Conservation (phyloP, 495 filamentous ascomycete genomes). For the Talaromyces ruber region DNA sequence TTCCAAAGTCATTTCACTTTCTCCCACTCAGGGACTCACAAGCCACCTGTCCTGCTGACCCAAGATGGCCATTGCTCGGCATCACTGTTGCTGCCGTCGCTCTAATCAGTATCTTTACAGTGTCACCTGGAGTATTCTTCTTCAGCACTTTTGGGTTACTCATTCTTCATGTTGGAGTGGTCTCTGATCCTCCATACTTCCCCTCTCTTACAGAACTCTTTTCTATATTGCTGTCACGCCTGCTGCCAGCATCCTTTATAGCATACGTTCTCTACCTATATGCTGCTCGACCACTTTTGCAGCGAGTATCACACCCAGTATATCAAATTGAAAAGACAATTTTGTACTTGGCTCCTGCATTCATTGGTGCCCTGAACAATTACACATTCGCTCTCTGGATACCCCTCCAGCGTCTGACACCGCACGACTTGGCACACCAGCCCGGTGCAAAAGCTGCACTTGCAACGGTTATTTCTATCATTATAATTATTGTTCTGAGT, state of each 20-base stretch:
- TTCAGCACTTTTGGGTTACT: conserved; percentile 62
- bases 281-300: conserved; percentile 46
- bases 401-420: conserved; percentile 70
- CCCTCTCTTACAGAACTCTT: conserved; percentile 50
- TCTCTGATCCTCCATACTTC: conserved; percentile 61
- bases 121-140: conserved; percentile 61
- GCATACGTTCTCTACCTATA: conserved; percentile 68
- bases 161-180: conserved; percentile 71
- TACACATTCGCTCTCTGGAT: conserved; percentile 74
- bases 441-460: conserved; percentile 69
- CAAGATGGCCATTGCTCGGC: conserved; percentile 66
- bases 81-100: conserved; percentile 60
- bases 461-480: conserved; percentile 52
- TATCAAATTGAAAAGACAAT: conserved; percentile 63
- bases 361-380: conserved; percentile 75
- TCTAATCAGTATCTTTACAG: conserved; percentile 59
- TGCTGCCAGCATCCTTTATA: conserved; percentile 69
- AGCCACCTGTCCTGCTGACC: conserved; percentile 43
- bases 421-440: conserved; percentile 65
- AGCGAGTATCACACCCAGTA: conserved; percentile 45
- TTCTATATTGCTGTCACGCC: conserved; percentile 61
- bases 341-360: conserved; percentile 64
- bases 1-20: conserved; percentile 70
- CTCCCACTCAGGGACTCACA: conserved; percentile 32
- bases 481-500: conserved; percentile 50